Percentiles rank a stretch among this genome's conserved stretches.
Conservation (phyloP, 768 basidiomycete genomes). For the Hemileccinum impolitum region DNA sequence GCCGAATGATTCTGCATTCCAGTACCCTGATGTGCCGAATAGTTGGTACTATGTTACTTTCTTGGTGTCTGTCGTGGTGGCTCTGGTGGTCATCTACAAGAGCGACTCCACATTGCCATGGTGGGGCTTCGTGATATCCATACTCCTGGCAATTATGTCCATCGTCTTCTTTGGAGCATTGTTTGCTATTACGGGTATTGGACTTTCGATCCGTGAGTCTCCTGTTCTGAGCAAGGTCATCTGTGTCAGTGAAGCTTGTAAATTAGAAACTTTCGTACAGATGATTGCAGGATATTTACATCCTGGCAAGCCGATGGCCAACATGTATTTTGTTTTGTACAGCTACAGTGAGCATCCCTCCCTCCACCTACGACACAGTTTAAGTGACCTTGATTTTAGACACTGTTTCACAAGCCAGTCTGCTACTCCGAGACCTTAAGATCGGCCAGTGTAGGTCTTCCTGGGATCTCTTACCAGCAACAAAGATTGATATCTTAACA, state of each 20-base stretch:
- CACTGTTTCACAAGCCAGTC: not conserved
- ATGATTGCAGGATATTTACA: constrained; percentile 36
- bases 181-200: constrained; percentile 43
- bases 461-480: not conserved
- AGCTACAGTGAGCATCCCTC: constrained; percentile 38
- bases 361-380: constrained; percentile 37
- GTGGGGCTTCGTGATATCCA: constrained; percentile 54
- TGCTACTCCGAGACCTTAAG: not conserved
- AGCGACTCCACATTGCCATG: constrained; percentile 53
- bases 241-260: too few relatives aligned
- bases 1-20: not conserved
- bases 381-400: constrained; percentile 15
- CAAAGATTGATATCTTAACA: not conserved
- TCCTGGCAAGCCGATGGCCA: constrained; percentile 38
- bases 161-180: constrained; percentile 53
- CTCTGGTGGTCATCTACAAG: constrained; percentile 52
- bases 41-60: constrained; percentile 2
- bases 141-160: constrained; percentile 48
- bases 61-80: constrained; percentile 40
- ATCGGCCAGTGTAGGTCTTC: not conserved
- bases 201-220: not conserved
- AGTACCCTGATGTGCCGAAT: not conserved
- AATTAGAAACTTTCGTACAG: constrained; percentile 28
- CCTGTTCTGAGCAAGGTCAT: not conserved
- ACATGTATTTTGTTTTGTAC: constrained; percentile 42